Percentiles rank a stretch among this genome's conserved stretches.
Conservation (phyloP, 2,329 filamentous ascomycete genomes). For the Ilyonectria robusta region DNA sequence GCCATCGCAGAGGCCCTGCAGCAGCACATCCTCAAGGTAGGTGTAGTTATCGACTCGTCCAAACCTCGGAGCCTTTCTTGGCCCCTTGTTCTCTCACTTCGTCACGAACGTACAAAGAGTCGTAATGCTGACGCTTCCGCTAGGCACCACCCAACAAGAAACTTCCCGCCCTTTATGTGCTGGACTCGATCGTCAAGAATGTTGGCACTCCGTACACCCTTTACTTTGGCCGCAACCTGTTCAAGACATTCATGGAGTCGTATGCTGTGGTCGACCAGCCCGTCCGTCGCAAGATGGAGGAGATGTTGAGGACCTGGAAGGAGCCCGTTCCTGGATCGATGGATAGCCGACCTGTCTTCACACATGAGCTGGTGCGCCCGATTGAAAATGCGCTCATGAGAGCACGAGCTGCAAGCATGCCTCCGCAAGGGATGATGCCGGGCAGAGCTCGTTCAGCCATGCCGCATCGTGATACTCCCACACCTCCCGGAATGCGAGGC, state of each 20-base stretch:
- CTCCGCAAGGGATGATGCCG: conserved; percentile 64
- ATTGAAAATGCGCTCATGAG: conserved; percentile 97
- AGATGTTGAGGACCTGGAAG: conserved; percentile 98
- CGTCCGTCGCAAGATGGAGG: conserved; percentile 92
- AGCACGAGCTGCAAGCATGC: conserved; percentile 74
- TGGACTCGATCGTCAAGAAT: conserved; percentile 99
- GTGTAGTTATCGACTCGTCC: conserved; percentile 49
- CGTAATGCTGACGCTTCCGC: conserved; percentile 54
- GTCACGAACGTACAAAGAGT: conserved; percentile 5
- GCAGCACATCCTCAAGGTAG: conserved; percentile 95
- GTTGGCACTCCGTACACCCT: conserved; percentile 97
- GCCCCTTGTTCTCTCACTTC: background rate
- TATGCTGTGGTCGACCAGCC: conserved; percentile 89
- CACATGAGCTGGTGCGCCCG: conserved; percentile 85
- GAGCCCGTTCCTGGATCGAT: conserved; percentile 94
- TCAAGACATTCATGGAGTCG: conserved; percentile 95
- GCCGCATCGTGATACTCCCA: conserved; percentile 80
- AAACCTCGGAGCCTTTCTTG: background rate
- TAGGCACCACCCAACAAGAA: conserved; percentile 92
- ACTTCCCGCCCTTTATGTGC: conserved; percentile 94
- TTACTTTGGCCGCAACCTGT: conserved; percentile 92
- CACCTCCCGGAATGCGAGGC: conserved; percentile 71
- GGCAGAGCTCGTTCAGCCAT: conserved; percentile 63
- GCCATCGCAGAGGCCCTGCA: conserved; percentile 92
- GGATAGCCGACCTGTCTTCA: conserved; percentile 93